phyloP scores from a whole-genome alignment of 202 grass and related monocot genomes.

The Setaria viridis region DNA sequence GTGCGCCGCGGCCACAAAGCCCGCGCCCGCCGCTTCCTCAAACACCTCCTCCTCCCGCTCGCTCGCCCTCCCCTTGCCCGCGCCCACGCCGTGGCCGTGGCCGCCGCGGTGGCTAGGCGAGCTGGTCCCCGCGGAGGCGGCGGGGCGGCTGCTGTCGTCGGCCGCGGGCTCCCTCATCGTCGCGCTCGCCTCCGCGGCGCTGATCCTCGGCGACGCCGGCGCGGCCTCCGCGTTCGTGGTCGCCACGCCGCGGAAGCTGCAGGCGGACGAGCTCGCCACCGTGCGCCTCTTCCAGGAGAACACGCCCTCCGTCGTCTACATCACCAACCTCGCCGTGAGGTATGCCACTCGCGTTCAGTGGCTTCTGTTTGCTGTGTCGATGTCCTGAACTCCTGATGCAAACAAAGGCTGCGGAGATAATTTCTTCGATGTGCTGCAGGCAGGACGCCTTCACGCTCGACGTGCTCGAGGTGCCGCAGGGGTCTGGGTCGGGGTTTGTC shows the following conservation, averaged over 20 bases:
- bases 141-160: constrained; percentile 52
- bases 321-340: constrained; percentile 94
- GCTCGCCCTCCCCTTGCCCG: not conserved
- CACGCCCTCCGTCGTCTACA: constrained; percentile 97
- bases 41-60: not conserved
- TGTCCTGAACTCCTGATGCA: not conserved
- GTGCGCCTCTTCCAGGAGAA: constrained; percentile 97
- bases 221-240: constrained; percentile 83
- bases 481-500: constrained; percentile 90
- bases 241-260: constrained; percentile 77
- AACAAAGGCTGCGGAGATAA: not conserved
- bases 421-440: constrained; percentile 44
- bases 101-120: constrained; percentile 30
- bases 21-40: not conserved
- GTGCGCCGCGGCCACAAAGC: constrained; percentile 33
- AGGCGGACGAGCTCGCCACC: constrained; percentile 92
- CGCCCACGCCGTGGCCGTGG: constrained; percentile 4
- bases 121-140: constrained; percentile 39
- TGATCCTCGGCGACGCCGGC: constrained; percentile 65
- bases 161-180: constrained; percentile 68
- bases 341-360: not conserved
- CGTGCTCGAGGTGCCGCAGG: constrained; percentile 97
- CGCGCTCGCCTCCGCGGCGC: constrained; percentile 66
- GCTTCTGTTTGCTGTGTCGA: not conserved
- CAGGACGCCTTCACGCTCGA: constrained; percentile 98